Percentiles rank a stretch among this genome's conserved stretches.
These are phyloP conservation scores for Teratosphaeria gauchensis DNA, from an alignment of 2,329 filamentous ascomycete species.

Conservation along the genomic window DNA sequence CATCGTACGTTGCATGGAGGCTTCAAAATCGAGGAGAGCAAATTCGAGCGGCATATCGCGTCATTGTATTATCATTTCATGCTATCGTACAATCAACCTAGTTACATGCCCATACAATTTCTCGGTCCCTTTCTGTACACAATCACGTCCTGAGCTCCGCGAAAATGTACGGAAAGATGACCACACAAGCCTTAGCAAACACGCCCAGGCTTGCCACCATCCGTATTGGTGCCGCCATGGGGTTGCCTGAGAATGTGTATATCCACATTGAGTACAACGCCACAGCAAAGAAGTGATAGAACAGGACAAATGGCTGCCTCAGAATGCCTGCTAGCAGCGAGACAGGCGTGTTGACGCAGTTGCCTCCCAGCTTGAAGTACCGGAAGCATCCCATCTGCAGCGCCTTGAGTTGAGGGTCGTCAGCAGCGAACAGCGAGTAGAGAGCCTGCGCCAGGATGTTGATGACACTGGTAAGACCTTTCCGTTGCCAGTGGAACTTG, in stretches of 20 bases:
- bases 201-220: slow-evolving; percentile 34
- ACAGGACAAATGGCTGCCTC: slow-evolving; percentile 63
- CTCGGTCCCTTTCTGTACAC: too few relatives aligned
- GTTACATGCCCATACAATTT: too few relatives aligned
- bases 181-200: slow-evolving; percentile 41
- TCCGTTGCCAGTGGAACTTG: slow-evolving; percentile 78
- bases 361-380: slow-evolving; percentile 72
- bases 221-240: slow-evolving; percentile 30
- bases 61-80: not conserved
- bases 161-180: slow-evolving; percentile 44
- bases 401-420: slow-evolving; percentile 64
- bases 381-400: slow-evolving; percentile 85
- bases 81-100: not conserved
- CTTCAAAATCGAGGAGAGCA: too few relatives aligned
- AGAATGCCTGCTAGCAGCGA: slow-evolving; percentile 76
- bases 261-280: slow-evolving; percentile 80
- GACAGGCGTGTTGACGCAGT: slow-evolving; percentile 66
- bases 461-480: slow-evolving; percentile 74
- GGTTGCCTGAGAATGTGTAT: slow-evolving; percentile 40
- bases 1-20: too few relatives aligned
- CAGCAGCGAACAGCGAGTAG: slow-evolving; percentile 81
- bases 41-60: too few relatives aligned
- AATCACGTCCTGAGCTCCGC: slow-evolving; percentile 20
- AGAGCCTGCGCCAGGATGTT: slow-evolving; percentile 96
- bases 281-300: slow-evolving; percentile 91